A percentile compares a stretch with the other conserved stretches of the same genome.
Evolutionary conservation across 2,329 filamentous ascomycete species (phyloP).

Genomic region (Verticillium dahliae): DNA sequence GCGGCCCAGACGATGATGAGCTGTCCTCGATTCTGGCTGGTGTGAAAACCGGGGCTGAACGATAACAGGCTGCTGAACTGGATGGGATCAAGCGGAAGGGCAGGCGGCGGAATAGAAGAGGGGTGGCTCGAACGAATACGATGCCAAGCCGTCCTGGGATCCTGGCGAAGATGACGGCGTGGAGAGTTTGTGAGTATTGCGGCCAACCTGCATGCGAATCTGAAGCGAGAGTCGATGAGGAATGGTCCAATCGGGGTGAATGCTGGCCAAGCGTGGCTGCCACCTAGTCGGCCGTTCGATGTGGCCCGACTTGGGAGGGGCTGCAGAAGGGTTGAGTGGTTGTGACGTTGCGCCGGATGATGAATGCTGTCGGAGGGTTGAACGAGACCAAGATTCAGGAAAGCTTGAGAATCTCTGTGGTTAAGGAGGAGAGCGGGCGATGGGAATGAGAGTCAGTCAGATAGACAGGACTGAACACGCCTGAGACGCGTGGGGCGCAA

Average conservation of each 20-base stretch:
- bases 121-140: background rate
- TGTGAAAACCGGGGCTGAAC: background rate
- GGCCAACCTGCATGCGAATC: background rate
- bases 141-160: background rate
- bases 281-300: background rate
- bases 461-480: background rate
- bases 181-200: background rate
- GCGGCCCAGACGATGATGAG: background rate
- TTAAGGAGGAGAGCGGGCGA: background rate
- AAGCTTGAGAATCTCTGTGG: background rate
- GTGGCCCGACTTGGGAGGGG: background rate
- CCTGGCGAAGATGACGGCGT: background rate
- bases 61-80: background rate
- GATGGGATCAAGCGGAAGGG: background rate
- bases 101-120: background rate
- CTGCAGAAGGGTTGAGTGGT: background rate
- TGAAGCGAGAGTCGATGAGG: background rate
- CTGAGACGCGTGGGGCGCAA: background rate
- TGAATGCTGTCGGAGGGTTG: background rate
- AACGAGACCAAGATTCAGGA: background rate
- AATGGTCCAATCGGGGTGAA: slow-evolving; percentile 8
- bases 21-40: background rate
- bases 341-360: background rate
- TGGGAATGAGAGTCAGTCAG: background rate
- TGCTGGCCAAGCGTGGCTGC: slow-evolving; percentile 5